Percentiles rank a stretch among this genome's conserved stretches.
phyloP scores from a whole-genome alignment of 176 grass and related monocot species.

The Microstegium vimineum region DNA sequence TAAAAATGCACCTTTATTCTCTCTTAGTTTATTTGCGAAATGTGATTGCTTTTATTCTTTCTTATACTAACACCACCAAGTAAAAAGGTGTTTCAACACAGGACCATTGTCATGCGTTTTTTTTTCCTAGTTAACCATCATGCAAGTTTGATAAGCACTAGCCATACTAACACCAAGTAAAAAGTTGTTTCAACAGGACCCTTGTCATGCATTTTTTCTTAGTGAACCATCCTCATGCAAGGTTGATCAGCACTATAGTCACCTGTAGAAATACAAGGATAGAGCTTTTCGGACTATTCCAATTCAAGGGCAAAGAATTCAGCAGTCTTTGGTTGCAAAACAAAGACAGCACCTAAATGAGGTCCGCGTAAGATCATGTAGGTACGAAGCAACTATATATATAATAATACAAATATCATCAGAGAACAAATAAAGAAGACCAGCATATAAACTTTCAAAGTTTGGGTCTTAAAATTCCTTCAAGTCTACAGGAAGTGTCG shows the following conservation, averaged over 20 bases:
- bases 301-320: conserved; percentile 11
- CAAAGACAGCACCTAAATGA: neutral
- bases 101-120: too few relatives aligned
- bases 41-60: too few relatives aligned
- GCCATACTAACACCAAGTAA: too few relatives aligned
- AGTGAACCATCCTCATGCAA: too few relatives aligned
- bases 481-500: neutral
- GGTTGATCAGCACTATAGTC: neutral
- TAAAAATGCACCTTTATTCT: neutral
- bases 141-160: too few relatives aligned
- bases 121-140: too few relatives aligned
- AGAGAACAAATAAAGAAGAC: too few relatives aligned
- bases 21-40: neutral
- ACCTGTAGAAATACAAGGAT: neutral
- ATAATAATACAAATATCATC: neutral
- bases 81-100: too few relatives aligned
- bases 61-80: too few relatives aligned
- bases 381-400: neutral
- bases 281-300: conserved; percentile 10
- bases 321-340: conserved; percentile 25
- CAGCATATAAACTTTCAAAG: conserved; percentile 29
- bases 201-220: too few relatives aligned
- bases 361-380: neutral
- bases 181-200: too few relatives aligned
- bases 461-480: neutral